Evolutionary conservation across 306 rosid species (phyloP).

Genomic region (Ochetophila trinervis): DNA sequence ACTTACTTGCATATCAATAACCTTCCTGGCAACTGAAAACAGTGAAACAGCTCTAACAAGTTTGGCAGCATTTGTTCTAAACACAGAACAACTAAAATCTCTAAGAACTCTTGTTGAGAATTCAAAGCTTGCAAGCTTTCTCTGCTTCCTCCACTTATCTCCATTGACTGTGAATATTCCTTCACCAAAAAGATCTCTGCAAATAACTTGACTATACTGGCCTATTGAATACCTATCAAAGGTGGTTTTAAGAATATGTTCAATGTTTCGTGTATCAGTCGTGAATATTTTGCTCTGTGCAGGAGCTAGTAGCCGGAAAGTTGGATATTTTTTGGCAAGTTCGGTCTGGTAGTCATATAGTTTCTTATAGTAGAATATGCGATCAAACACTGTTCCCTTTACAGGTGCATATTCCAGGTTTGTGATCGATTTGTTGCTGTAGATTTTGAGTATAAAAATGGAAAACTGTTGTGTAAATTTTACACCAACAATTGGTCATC

Average conservation of each 20-base stretch:
- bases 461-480: no score
- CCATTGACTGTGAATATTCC: constrained; percentile 76
- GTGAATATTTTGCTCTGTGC: constrained; percentile 48
- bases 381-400: constrained; percentile 51
- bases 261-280: constrained; percentile 42
- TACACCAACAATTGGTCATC: no score
- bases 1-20: constrained; percentile 66
- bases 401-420: constrained; percentile 56
- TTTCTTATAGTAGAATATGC: constrained; percentile 37
- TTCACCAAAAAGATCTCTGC: constrained; percentile 51
- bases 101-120: constrained; percentile 69
- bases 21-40: constrained; percentile 27
- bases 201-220: constrained; percentile 15
- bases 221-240: constrained; percentile 61
- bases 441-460: constrained; percentile 28
- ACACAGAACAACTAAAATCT: constrained; percentile 56
- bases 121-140: constrained; percentile 66
- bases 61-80: constrained; percentile 51
- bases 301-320: constrained; percentile 43
- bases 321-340: constrained; percentile 38
- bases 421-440: constrained; percentile 49
- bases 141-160: constrained; percentile 66
- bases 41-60: constrained; percentile 36
- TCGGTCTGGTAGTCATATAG: constrained; percentile 43
- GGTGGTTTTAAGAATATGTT: constrained; percentile 44